phyloP scores from a whole-genome alignment of 495 filamentous ascomycete species.

The Tuber indicum region DNA sequence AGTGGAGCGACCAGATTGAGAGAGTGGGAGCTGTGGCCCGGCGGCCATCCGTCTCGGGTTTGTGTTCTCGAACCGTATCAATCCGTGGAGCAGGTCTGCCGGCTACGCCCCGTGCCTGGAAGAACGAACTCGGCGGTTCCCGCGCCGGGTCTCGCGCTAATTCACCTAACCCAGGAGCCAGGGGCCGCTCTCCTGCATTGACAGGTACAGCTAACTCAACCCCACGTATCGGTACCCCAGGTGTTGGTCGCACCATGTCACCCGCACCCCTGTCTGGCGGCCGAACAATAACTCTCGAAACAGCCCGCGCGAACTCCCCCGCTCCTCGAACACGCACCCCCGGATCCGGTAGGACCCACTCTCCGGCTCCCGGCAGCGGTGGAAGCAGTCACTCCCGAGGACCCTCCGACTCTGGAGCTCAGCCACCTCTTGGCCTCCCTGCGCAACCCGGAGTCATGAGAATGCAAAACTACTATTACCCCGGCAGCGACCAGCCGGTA shows the following conservation, averaged over 20 bases:
- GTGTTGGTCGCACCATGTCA: slow-evolving; percentile 24
- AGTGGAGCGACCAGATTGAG: slow-evolving; percentile 40
- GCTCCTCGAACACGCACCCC: not conserved
- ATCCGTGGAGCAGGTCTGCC: slow-evolving; percentile 33
- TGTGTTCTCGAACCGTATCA: slow-evolving; percentile 31
- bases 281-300: slow-evolving; percentile 5
- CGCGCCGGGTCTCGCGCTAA: slow-evolving; percentile 32
- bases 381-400: slow-evolving; percentile 13
- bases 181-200: slow-evolving; percentile 27
- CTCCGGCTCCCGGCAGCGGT: slow-evolving; percentile 24
- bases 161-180: slow-evolving; percentile 9
- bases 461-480: slow-evolving; percentile 20
- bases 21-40: slow-evolving; percentile 28
- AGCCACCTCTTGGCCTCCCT: slow-evolving; percentile 11
- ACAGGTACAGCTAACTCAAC: slow-evolving; percentile 17
- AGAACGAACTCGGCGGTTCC: slow-evolving; percentile 34
- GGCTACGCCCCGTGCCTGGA: slow-evolving; percentile 40
- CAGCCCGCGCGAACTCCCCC: not conserved
- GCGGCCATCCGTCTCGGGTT: slow-evolving; percentile 30
- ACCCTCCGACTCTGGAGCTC: slow-evolving; percentile 10
- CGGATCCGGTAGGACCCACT: not conserved
- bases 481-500: slow-evolving; percentile 13
- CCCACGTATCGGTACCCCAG: slow-evolving; percentile 13
- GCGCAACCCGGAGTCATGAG: slow-evolving; percentile 13
- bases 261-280: slow-evolving; percentile 19